These are phyloP conservation scores for Gracilaria gracilis DNA, from an alignment of 23 red algal species.

Conservation along the genomic window DNA sequence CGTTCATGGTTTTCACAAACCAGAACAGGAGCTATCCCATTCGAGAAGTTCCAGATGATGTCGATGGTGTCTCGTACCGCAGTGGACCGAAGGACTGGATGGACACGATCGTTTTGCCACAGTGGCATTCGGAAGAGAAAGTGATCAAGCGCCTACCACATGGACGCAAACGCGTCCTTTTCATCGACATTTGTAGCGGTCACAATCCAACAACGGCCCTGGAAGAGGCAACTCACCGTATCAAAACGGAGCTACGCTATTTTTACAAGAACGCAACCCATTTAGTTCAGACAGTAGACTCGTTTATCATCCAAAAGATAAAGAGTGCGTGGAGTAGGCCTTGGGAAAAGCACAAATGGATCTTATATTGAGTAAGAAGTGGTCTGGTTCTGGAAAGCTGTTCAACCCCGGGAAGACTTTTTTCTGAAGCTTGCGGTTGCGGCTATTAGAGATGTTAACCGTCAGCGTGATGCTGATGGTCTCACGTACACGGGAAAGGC, in stretches of 20 bases:
- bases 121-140: slow-evolving; percentile 16
- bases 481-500: slow-evolving; percentile 1
- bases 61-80: slow-evolving; percentile 26
- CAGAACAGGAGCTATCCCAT: slow-evolving; percentile 34
- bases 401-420: background rate
- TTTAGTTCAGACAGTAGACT: background rate
- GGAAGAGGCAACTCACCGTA: background rate
- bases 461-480: too few species aligned
- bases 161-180: background rate
- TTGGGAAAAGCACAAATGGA: slow-evolving; percentile 5
- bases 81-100: slow-evolving; percentile 25
- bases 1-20: slow-evolving; percentile 58
- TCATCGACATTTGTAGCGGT: slow-evolving; percentile 25
- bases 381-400: background rate
- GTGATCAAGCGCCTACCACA: slow-evolving; percentile 24
- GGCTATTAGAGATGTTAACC: background rate
- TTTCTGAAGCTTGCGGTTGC: slow-evolving; percentile 3
- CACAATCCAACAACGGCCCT: background rate
- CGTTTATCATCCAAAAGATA: slow-evolving; percentile 34
- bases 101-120: slow-evolving; percentile 26
- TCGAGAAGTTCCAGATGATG: slow-evolving; percentile 35
- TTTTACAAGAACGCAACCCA: background rate
- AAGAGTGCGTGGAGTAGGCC: background rate
- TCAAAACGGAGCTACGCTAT: background rate
- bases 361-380: too few species aligned